These are phyloP conservation scores for Daldinia sp. DNA, from an alignment of 2,329 filamentous ascomycete species.

Conservation along the genomic window DNA sequence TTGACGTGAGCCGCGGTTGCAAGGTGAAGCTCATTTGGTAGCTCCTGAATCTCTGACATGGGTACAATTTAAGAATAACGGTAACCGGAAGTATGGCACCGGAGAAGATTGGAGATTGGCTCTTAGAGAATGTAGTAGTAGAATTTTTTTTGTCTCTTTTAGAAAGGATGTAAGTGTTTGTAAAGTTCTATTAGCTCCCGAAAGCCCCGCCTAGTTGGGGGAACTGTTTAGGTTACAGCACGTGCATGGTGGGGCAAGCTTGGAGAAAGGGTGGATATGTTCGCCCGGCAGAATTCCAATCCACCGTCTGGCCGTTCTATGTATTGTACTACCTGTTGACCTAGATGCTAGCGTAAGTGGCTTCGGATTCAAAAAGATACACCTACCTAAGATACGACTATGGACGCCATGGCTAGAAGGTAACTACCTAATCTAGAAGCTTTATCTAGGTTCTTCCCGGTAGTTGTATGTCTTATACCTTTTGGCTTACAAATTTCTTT, in stretches of 20 bases:
- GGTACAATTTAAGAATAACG: not conserved
- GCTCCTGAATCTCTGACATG: conserved; percentile 54
- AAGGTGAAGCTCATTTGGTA: conserved; percentile 59
- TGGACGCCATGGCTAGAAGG: not conserved
- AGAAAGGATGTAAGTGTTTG: not conserved
- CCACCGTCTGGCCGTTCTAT: not conserved
- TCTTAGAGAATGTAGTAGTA: not conserved
- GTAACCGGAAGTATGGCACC: not conserved
- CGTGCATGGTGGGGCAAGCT: not conserved
- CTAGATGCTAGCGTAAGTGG: not conserved
- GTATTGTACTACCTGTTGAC: not conserved
- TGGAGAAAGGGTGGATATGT: not conserved
- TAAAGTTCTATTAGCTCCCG: conserved; percentile 4
- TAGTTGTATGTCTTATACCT: not conserved
- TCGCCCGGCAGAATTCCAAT: not conserved
- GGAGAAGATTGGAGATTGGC: not conserved
- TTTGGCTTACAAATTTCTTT: not conserved
- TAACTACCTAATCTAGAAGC: not conserved
- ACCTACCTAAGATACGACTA: not conserved
- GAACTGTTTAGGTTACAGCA: not conserved
- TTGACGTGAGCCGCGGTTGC: conserved; percentile 77
- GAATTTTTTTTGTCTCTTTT: too few relatives aligned
- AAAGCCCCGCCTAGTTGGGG: not conserved
- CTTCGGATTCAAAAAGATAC: not conserved
- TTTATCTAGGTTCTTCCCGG: conserved; percentile 2